A percentile compares a stretch with the other conserved stretches of the same genome.
Evolutionary conservation across 805 yeast species (phyloP).

Genomic region (Debaryomyces prosopidis): DNA sequence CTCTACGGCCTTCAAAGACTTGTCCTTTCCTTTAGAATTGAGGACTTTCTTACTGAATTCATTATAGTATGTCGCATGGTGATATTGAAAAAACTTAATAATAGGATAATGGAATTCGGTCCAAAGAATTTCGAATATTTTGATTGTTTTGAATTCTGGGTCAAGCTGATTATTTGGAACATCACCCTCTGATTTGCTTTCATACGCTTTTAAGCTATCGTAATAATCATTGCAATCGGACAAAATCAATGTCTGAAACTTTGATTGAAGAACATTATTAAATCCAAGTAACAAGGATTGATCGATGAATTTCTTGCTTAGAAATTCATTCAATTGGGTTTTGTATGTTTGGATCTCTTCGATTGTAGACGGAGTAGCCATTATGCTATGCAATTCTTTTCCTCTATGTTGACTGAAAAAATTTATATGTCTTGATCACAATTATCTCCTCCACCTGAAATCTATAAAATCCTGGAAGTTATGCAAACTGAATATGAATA

Average conservation of each 20-base stretch:
- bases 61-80: conserved; percentile 27
- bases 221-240: conserved; percentile 36
- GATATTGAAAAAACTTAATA: conserved; percentile 53
- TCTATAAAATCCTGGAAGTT: background rate
- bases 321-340: conserved; percentile 18
- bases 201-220: conserved; percentile 1
- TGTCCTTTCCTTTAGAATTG: conserved; percentile 9
- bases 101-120: conserved; percentile 63
- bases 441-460: too few relatives aligned
- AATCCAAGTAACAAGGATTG: conserved; percentile 51
- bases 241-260: conserved; percentile 42
- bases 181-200: background rate
- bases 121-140: conserved; percentile 53
- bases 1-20: conserved; percentile 44
- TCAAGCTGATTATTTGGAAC: conserved; percentile 8
- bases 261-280: conserved; percentile 48
- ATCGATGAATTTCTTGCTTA: conserved; percentile 26
- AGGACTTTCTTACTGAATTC: conserved; percentile 16
- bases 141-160: conserved; percentile 39
- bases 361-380: conserved; percentile 1
- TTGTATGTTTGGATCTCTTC: conserved; percentile 19
- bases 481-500: background rate
- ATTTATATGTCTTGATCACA: too few relatives aligned
- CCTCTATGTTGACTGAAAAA: background rate
- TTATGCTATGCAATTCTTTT: background rate